Conservation (phyloP, 805 yeast species). For the Zygosaccharomyces gambellarensis region DNA sequence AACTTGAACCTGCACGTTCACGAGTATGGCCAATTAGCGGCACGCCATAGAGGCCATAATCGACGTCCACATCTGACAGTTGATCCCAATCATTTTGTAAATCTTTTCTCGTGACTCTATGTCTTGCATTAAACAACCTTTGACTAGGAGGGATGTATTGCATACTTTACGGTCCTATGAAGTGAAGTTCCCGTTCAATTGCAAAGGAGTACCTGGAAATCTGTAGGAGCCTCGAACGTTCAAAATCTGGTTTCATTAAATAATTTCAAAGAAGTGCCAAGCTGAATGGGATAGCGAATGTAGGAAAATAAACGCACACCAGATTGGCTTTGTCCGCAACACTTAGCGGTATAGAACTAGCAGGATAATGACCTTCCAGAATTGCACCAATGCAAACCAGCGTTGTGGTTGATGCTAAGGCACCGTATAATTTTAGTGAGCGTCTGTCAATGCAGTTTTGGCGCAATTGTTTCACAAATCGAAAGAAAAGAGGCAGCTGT, state of each 20-base stretch:
- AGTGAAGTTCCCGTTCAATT: neutral
- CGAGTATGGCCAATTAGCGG: conserved; percentile 11
- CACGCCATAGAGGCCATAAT: conserved; percentile 13
- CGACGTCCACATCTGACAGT: conserved; percentile 14
- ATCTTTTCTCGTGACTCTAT: conserved; percentile 15
- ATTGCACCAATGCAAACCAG: conserved; percentile 62
- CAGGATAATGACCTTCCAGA: conserved; percentile 26
- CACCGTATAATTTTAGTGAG: conserved; percentile 58
- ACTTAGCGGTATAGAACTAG: conserved; percentile 13
- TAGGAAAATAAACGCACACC: conserved; percentile 29
- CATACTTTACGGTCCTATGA: neutral
- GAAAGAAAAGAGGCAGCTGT: conserved; percentile 75
- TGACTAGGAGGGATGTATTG: conserved; percentile 17
- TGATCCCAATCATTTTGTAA: conserved; percentile 16
- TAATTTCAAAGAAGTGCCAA: conserved; percentile 6
- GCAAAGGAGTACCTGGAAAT: neutral
- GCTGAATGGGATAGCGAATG: conserved; percentile 30
- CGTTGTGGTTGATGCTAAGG: conserved; percentile 80
- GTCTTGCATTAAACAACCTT: conserved; percentile 17
- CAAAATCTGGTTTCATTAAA: neutral
- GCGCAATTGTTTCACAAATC: conserved; percentile 21
- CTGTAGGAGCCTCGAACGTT: neutral
- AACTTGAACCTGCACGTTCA: conserved; percentile 4
- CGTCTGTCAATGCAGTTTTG: conserved; percentile 22
- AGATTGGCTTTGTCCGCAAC: conserved; percentile 20